Conservation (phyloP, 352 stramenopile genomes). For the Thalassiosira hispida region DNA sequence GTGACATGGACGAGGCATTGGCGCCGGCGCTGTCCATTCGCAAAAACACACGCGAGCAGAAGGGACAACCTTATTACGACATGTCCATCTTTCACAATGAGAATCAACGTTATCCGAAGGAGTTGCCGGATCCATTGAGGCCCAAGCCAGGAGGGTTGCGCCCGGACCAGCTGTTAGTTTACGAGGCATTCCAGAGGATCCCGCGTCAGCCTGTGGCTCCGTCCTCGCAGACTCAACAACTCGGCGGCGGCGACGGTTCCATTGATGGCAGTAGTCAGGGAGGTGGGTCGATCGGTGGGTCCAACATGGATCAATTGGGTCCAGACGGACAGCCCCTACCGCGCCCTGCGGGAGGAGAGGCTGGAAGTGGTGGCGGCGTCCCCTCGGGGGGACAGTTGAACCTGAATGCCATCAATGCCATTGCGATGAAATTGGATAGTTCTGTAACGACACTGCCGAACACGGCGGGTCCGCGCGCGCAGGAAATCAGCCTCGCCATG, state of each 20-base stretch:
- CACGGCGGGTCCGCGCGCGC: constrained; percentile 71
- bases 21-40: constrained; percentile 89
- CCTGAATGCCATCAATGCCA: constrained; percentile 72
- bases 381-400: constrained; percentile 58
- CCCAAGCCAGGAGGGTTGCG: constrained; percentile 92
- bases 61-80: constrained; percentile 87
- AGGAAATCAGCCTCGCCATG: constrained; percentile 85
- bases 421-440: constrained; percentile 81
- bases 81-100: constrained; percentile 86
- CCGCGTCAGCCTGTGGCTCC: constrained; percentile 91
- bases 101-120: constrained; percentile 83
- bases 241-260: constrained; percentile 31
- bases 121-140: constrained; percentile 93
- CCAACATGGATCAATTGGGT: constrained; percentile 22
- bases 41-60: constrained; percentile 90
- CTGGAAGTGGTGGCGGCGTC: neutral
- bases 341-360: constrained; percentile 15
- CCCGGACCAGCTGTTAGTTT: constrained; percentile 94
- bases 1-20: constrained; percentile 97
- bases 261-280: constrained; percentile 23
- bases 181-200: constrained; percentile 97
- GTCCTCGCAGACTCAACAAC: constrained; percentile 65
- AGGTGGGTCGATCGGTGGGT: constrained; percentile 1
- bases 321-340: constrained; percentile 20
- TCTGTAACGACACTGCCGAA: constrained; percentile 73